Conservation (phyloP, 176 grass and related monocot species). For the Cenchrus americanus region DNA sequence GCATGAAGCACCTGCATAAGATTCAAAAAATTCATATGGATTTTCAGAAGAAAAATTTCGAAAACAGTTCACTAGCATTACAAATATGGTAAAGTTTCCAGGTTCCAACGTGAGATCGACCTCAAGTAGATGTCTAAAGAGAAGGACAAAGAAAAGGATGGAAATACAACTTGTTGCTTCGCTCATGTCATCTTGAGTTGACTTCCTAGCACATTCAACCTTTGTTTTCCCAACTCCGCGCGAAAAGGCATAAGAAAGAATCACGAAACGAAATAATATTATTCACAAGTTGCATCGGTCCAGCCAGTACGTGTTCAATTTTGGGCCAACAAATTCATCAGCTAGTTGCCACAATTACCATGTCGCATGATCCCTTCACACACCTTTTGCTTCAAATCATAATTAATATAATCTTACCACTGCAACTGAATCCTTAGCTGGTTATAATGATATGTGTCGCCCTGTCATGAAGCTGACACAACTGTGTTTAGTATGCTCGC, state of each 20-base stretch:
- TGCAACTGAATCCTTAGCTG: background rate
- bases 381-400: background rate
- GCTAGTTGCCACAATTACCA: background rate
- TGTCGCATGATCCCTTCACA: constrained; percentile 34
- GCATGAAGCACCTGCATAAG: background rate
- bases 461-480: constrained; percentile 17
- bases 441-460: background rate
- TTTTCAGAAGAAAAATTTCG: background rate
- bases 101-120: background rate
- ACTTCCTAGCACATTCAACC: background rate
- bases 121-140: background rate
- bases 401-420: background rate
- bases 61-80: background rate
- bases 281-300: background rate
- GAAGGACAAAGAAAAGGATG: background rate
- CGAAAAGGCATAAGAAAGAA: background rate
- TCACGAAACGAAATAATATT: background rate
- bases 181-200: constrained; percentile 12
- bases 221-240: background rate
- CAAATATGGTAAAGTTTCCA: background rate
- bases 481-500: background rate
- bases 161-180: background rate
- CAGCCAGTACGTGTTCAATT: background rate
- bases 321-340: background rate
- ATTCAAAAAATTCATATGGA: background rate